phyloP scores from a whole-genome alignment of 2,329 filamentous ascomycete species.

The Penicillium oxalicum region DNA sequence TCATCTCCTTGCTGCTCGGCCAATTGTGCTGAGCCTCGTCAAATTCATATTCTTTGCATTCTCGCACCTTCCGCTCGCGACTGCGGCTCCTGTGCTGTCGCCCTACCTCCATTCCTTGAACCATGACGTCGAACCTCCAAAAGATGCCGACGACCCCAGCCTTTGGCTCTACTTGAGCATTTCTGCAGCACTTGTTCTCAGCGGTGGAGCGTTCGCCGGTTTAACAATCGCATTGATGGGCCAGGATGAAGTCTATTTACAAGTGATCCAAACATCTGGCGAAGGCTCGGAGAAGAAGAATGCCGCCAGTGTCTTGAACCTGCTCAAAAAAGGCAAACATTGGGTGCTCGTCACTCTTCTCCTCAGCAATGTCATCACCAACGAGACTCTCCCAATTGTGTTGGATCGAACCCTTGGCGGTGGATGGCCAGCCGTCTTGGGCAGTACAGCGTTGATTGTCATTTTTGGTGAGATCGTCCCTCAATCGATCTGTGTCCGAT shows the following conservation, averaged over 20 bases:
- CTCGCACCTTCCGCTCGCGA: conserved; percentile 34
- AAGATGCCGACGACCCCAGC: conserved; percentile 54
- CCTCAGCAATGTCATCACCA: conserved; percentile 94
- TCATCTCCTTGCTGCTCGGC: conserved; percentile 33
- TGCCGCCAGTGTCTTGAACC: conserved; percentile 69
- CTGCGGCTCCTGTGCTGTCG: conserved; percentile 32
- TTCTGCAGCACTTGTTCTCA: conserved; percentile 73
- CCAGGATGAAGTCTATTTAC: conserved; percentile 91
- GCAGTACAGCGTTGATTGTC: conserved; percentile 90
- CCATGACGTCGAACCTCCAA: conserved; percentile 37
- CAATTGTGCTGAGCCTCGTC: conserved; percentile 36
- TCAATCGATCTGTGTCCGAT: conserved; percentile 93
- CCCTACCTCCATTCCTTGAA: conserved; percentile 11
- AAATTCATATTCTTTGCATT: conserved; percentile 38
- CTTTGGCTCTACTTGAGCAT: conserved; percentile 77
- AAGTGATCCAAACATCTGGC: conserved; percentile 82
- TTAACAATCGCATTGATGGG: conserved; percentile 67
- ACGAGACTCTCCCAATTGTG: conserved; percentile 92
- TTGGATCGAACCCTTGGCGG: conserved; percentile 89
- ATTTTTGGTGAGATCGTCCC: conserved; percentile 97
- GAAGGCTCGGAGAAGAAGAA: conserved; percentile 81
- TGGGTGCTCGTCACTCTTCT: conserved; percentile 96
- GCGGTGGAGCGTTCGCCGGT: conserved; percentile 89
- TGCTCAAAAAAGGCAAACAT: conserved; percentile 86
- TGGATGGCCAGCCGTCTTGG: conserved; percentile 87